Base-by-base conservation (phyloP, 192 early-diverging fungal genomes). In the Funneliformis mosseae region DNA sequence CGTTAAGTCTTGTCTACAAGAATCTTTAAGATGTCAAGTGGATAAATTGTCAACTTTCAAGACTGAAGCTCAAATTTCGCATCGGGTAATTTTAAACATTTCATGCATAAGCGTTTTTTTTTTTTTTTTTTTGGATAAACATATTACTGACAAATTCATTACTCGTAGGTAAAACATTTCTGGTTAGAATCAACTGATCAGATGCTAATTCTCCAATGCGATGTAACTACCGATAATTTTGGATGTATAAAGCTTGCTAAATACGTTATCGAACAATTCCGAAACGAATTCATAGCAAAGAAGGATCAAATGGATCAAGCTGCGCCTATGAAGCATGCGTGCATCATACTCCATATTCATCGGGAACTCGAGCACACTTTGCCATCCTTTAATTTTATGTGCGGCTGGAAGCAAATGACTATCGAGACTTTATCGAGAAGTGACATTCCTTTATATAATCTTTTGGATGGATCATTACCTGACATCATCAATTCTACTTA, bases 261-360 rank as follows among this genome's bases (percentile, higher is more conserved):
- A 45, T 80, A 60, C 23, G 39, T 80, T 18, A 73, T 80, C 48
- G 79, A 80, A 61, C 66, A 80, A 61, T 61, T 61, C 28, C 69
- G 71, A n/a, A 74, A 3, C 18, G 72, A 80, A 68, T 71, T 21
- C 28, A 8, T 33, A 39, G 6, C 38, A 45, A 62, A 39, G 55
- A 39, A 74, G 63, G 28, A 43, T 6, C 16, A 50, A 12, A 59
- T 50, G 0, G 60, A 2, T 14, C 9, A 10, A 60, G 12, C 50
- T 33, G 33, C 33, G 33, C 46, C 9, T 11, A 48, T 48, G 7
- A 80, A 80, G 33, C 61, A 74, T 64, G 79, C 27, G 10, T 80
- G 79, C 45, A 80, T 80, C 8, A 73, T 80, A 28, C 38, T 80
- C 10, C 79, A 80, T 80, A 70, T 73, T 71, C 67, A 80, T 61